phyloP scores from a whole-genome alignment of 257 asterid species.

The Przewalskia tangutica region DNA sequence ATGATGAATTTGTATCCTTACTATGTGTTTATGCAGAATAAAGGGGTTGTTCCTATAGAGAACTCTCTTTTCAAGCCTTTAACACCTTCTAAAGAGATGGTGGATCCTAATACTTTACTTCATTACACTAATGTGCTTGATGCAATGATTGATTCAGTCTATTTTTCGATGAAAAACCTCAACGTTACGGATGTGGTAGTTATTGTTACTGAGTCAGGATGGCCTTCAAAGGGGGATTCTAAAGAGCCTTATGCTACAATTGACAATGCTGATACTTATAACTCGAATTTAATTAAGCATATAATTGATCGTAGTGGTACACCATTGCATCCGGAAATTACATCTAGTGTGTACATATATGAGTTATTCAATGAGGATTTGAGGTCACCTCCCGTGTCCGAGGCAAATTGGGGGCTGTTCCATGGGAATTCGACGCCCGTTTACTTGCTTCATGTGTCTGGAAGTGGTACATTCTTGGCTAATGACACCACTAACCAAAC shows the following conservation, averaged over 20 bases:
- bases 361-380: conserved; percentile 93
- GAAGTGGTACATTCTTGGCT: conserved; percentile 87
- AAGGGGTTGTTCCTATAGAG: conserved; percentile 86
- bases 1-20: conserved; percentile 98
- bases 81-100: conserved; percentile 92
- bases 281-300: conserved; percentile 85
- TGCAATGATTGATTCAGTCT: conserved; percentile 93
- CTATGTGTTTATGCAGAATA: conserved; percentile 92
- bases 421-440: conserved; percentile 79
- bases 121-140: conserved; percentile 86
- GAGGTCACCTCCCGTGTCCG: conserved; percentile 78
- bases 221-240: conserved; percentile 93
- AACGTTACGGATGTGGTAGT: conserved; percentile 68
- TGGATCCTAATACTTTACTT: conserved; percentile 85
- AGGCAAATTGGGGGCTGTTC: conserved; percentile 92
- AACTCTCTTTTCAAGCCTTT: conserved; percentile 84
- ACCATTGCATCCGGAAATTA: conserved; percentile 82
- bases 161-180: conserved; percentile 84
- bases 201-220: conserved; percentile 77
- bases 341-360: conserved; percentile 69
- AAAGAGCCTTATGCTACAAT: conserved; percentile 90
- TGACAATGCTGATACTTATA: conserved; percentile 77
- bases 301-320: conserved; percentile 64
- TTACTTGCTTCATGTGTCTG: conserved; percentile 87
- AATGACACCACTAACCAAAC: conserved; percentile 86